A percentile compares a stretch with the other conserved stretches of the same genome.
phyloP scores from a whole-genome alignment of 2,329 filamentous ascomycete species.

The Alternaria arbusti region DNA sequence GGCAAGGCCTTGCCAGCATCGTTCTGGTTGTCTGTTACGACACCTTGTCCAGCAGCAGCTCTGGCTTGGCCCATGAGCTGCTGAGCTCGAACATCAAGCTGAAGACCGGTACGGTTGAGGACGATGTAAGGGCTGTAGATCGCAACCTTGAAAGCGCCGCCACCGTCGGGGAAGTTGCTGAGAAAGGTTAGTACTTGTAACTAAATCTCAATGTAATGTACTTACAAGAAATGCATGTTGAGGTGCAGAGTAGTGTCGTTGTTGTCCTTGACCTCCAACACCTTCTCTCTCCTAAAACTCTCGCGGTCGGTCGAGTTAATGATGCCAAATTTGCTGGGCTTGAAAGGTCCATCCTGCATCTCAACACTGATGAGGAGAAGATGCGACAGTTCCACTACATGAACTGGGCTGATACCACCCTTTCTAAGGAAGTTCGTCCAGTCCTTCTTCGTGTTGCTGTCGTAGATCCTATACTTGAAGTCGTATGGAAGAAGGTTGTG shows the following conservation, averaged over 20 bases:
- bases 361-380: constrained; percentile 90
- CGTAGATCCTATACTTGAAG: constrained; percentile 99
- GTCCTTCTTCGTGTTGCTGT: constrained; percentile 97
- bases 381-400: constrained; percentile 95
- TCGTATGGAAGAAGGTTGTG: constrained; percentile 96
- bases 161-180: constrained; percentile 81
- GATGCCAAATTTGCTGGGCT: constrained; percentile 93
- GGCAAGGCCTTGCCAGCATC: constrained; percentile 78
- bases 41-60: constrained; percentile 80
- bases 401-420: constrained; percentile 94
- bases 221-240: constrained; percentile 84
- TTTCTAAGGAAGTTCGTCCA: constrained; percentile 99
- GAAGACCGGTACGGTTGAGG: constrained; percentile 91
- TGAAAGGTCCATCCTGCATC: constrained; percentile 95
- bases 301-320: constrained; percentile 89
- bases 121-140: constrained; percentile 95
- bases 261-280: constrained; percentile 81
- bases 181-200: constrained; percentile 16
- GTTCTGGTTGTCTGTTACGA: constrained; percentile 61
- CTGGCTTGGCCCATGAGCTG: constrained; percentile 83
- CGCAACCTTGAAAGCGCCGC: constrained; percentile 93
- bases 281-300: constrained; percentile 85
- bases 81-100: constrained; percentile 87
- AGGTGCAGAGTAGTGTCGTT: constrained; percentile 80
- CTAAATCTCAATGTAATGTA: neutral